These are phyloP conservation scores for Lachancea nothofagi DNA, from an alignment of 805 yeast genomes.

Conservation along the genomic window DNA sequence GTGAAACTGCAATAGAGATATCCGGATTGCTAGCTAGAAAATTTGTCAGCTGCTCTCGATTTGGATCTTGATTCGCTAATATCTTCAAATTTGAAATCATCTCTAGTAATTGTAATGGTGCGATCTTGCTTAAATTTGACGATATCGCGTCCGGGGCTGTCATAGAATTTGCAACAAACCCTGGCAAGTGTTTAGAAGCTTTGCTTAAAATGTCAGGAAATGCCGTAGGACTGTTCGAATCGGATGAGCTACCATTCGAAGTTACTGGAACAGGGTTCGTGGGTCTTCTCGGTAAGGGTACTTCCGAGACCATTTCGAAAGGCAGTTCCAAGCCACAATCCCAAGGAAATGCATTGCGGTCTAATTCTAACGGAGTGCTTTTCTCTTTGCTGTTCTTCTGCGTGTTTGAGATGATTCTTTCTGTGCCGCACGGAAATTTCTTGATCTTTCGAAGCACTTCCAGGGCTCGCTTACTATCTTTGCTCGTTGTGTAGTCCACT, in stretches of 20 bases:
- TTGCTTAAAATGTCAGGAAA: conserved; percentile 46
- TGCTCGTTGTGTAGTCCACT: conserved; percentile 23
- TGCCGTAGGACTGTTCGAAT: conserved; percentile 15
- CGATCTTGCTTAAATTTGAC: conserved; percentile 53
- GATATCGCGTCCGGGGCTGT: conserved; percentile 49
- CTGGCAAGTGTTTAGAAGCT: conserved; percentile 56
- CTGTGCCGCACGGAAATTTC: conserved; percentile 26
- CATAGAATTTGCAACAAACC: conserved; percentile 41
- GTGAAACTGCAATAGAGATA: conserved; percentile 63
- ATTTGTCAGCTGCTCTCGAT: conserved; percentile 44
- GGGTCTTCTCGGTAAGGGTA: conserved; percentile 32
- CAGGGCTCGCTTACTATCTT: conserved; percentile 26
- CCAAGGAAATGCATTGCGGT: conserved; percentile 32
- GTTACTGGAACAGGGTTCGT: conserved; percentile 11
- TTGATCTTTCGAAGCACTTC: conserved; percentile 24
- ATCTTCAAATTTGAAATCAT: conserved; percentile 61
- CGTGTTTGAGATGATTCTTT: conserved; percentile 24
- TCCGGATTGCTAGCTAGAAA: conserved; percentile 49
- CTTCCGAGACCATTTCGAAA: conserved; percentile 32
- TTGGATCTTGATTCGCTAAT: conserved; percentile 43
- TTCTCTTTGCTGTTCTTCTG: conserved; percentile 13
- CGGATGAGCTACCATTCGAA: not conserved
- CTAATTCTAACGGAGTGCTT: conserved; percentile 17
- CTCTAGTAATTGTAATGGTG: conserved; percentile 68
- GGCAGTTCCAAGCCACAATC: conserved; percentile 29